A percentile compares a stretch with the other conserved stretches of the same genome.
phyloP scores from a whole-genome alignment of 345 rosid species.

The Fremontodendron californicum region DNA sequence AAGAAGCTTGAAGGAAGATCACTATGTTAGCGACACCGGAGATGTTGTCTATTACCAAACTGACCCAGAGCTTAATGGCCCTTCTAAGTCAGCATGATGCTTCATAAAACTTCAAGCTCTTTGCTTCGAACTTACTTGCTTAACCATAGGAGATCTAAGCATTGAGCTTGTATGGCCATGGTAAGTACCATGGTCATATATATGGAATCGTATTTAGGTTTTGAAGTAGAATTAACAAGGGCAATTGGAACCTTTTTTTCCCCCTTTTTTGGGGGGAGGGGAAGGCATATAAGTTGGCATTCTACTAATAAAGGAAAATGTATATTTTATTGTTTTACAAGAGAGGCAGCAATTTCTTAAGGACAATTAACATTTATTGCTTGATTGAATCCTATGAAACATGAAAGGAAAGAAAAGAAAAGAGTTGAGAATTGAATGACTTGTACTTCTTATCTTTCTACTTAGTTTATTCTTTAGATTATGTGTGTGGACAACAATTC shows the following conservation, averaged over 20 bases:
- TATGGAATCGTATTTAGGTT: background rate
- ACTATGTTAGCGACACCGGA: conserved; percentile 65
- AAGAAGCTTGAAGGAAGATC: conserved; percentile 63
- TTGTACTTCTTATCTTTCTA: background rate
- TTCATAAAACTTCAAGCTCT: background rate
- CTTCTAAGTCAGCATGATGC: conserved; percentile 1
- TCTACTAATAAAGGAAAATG: background rate
- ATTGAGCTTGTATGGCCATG: background rate
- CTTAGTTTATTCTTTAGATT: background rate
- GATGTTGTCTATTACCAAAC: conserved; percentile 65
- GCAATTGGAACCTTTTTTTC: background rate
- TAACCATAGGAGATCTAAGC: background rate
- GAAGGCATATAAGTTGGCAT: background rate
- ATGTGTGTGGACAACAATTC: background rate
- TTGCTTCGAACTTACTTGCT: background rate
- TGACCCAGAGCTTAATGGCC: conserved; percentile 26
- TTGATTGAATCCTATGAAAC: background rate
- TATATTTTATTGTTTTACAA: background rate
- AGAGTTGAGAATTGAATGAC: background rate
- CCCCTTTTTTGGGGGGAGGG: background rate
- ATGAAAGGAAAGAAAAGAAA: background rate
- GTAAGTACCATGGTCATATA: background rate
- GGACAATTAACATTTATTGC: background rate
- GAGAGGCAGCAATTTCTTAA: background rate
- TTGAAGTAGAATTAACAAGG: background rate